These are phyloP conservation scores for Pseudogymnoascus sp. DNA, from an alignment of 2,329 filamentous ascomycete genomes.

Conservation along the genomic window DNA sequence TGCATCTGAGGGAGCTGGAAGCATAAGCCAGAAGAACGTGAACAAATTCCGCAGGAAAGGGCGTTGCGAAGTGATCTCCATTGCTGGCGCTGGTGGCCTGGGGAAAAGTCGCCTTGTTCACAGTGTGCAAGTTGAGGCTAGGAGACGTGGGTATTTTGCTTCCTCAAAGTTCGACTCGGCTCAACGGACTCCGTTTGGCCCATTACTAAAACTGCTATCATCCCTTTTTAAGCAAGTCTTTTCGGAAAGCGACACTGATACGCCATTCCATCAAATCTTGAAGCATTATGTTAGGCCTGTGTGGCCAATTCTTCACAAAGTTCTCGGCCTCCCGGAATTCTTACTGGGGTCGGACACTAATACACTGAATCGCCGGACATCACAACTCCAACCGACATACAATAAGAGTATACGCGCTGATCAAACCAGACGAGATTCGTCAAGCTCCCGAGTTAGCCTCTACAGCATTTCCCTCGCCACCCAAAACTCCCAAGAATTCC, in stretches of 20 bases:
- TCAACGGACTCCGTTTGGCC: constrained; percentile 52
- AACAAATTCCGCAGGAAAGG: constrained; percentile 51
- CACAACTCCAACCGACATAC: constrained; percentile 19
- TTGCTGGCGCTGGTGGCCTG: constrained; percentile 55
- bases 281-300: constrained; percentile 55
- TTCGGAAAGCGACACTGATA: constrained; percentile 58
- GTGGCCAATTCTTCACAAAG: constrained; percentile 55
- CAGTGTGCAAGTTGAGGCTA: constrained; percentile 52
- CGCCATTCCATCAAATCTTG: constrained; percentile 51
- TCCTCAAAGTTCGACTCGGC: constrained; percentile 59
- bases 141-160: constrained; percentile 55
- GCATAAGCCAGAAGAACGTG: constrained; percentile 21
- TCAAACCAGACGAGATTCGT: constrained; percentile 21
- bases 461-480: constrained; percentile 31
- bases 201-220: constrained; percentile 55
- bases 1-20: constrained; percentile 25
- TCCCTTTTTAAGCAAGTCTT: constrained; percentile 61
- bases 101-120: constrained; percentile 59
- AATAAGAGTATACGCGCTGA: constrained; percentile 25
- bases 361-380: background rate
- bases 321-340: constrained; percentile 62
- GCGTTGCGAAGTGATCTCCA: constrained; percentile 54
- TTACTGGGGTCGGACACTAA: constrained; percentile 38
- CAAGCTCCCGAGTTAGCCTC: constrained; percentile 22
- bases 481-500: constrained; percentile 51